Conservation (phyloP, 176 grass and related monocot genomes). For the Hyparrhenia diplandra region DNA sequence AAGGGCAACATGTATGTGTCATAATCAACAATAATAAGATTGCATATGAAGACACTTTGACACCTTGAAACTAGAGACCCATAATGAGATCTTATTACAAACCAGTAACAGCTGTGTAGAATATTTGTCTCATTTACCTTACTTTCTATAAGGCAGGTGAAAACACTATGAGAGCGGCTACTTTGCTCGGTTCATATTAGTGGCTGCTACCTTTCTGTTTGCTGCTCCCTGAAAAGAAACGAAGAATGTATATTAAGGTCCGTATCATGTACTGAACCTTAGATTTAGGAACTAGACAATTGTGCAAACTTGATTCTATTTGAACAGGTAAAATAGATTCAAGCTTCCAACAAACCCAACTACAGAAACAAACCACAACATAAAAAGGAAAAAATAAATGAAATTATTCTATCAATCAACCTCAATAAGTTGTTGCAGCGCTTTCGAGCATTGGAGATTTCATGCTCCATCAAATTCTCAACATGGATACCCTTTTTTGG, state of each 20-base stretch:
- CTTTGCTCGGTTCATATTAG: conserved; percentile 99
- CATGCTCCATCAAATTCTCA: conserved; percentile 81
- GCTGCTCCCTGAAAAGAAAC: conserved; percentile 67
- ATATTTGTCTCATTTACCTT: conserved; percentile 54
- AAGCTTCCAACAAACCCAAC: not conserved
- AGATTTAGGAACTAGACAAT: not conserved
- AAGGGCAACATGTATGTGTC: not conserved
- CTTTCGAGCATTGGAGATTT: conserved; percentile 85
- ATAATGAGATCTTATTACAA: conserved; percentile 12
- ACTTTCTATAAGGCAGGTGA: conserved; percentile 95
- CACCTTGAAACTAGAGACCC: not conserved
- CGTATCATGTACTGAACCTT: not conserved
- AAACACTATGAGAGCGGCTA: conserved; percentile 98
- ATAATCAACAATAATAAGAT: conserved; percentile 20
- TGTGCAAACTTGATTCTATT: not conserved
- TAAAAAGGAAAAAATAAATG: not conserved
- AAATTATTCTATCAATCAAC: not conserved
- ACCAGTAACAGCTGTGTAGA: conserved; percentile 7
- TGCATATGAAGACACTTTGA: not conserved
- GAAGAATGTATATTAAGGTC: not conserved
- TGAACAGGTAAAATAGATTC: not conserved
- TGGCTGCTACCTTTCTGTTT: conserved; percentile 95
- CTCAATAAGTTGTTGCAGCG: conserved; percentile 71
- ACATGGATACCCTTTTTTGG: conserved; percentile 93
- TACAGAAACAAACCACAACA: not conserved